Conservation (phyloP, 2,329 filamentous ascomycete species). For the Dichotomopilus funicola region DNA sequence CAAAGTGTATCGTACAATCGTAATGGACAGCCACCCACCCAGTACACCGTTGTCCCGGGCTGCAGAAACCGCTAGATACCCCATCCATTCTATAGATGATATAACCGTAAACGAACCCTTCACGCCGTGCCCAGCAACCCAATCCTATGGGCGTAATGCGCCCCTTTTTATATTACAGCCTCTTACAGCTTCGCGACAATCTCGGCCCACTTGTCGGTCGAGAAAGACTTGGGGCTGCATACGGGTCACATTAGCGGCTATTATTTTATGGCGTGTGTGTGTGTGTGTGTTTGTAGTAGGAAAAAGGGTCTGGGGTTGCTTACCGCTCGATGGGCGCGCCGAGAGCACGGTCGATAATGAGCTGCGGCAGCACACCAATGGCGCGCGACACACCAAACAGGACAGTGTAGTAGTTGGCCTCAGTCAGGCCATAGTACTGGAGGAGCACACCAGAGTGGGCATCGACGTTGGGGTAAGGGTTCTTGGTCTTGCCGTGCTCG, state of each 20-base stretch:
- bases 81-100: slow-evolving; percentile 26
- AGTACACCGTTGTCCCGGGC: slow-evolving; percentile 17
- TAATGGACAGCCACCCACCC: slow-evolving; percentile 20
- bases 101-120: slow-evolving; percentile 22
- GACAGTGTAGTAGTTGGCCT: slow-evolving; percentile 99
- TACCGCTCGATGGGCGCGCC: slow-evolving; percentile 91
- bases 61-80: slow-evolving; percentile 19
- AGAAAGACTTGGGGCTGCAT: slow-evolving; percentile 82
- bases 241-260: slow-evolving; percentile 11
- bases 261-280: not conserved
- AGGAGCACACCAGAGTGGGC: slow-evolving; percentile 98
- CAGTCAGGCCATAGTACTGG: slow-evolving; percentile 98
- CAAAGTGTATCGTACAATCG: slow-evolving; percentile 24
- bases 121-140: slow-evolving; percentile 21
- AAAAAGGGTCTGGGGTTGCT: slow-evolving; percentile 6
- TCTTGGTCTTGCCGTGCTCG: slow-evolving; percentile 99
- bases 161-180: slow-evolving; percentile 58
- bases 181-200: slow-evolving; percentile 84
- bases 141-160: slow-evolving; percentile 16
- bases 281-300: not conserved
- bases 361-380: slow-evolving; percentile 95
- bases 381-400: slow-evolving; percentile 98
- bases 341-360: slow-evolving; percentile 98
- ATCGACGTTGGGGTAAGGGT: slow-evolving; percentile 98
- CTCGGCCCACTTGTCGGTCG: slow-evolving; percentile 93